A percentile compares a stretch with the other conserved stretches of the same genome.
Evolutionary conservation across 192 early-diverging fungal genomes (phyloP).

Genomic region (Coemansia erecta): DNA sequence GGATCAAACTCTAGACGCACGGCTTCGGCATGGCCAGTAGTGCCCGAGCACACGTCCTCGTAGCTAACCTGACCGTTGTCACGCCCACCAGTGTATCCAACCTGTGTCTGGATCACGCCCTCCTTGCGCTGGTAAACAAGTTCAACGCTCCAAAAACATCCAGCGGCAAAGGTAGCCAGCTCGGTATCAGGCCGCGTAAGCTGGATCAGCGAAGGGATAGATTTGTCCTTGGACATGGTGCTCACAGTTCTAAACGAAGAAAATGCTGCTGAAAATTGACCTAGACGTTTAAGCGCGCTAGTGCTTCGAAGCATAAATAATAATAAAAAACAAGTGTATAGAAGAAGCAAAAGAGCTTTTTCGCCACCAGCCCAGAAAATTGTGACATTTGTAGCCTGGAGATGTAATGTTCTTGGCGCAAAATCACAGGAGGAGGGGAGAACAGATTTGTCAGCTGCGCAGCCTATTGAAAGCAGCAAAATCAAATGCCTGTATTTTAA

Average conservation of each 20-base stretch:
- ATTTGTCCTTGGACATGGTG: conserved; percentile 14
- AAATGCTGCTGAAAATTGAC: conserved; percentile 13
- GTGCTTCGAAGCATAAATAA: too few relatives aligned
- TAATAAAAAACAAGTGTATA: too few relatives aligned
- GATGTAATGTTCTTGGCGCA: too few relatives aligned
- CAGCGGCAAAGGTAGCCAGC: conserved; percentile 84
- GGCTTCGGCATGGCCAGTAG: conserved; percentile 81
- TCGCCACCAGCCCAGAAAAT: too few relatives aligned
- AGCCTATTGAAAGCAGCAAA: too few relatives aligned
- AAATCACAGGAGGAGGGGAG: too few relatives aligned
- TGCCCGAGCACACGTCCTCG: conserved; percentile 56
- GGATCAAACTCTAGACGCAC: conserved; percentile 77
- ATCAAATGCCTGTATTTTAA: too few relatives aligned
- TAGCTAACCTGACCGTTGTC: conserved; percentile 35
- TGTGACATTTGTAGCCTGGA: too few relatives aligned
- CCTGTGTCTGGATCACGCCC: conserved; percentile 54
- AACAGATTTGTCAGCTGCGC: too few relatives aligned
- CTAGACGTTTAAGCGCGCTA: conserved; percentile 10
- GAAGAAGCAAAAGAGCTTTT: too few relatives aligned
- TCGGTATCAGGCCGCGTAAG: conserved; percentile 20
- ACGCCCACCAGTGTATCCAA: conserved; percentile 67
- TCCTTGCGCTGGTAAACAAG: conserved; percentile 48
- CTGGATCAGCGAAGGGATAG: conserved; percentile 28
- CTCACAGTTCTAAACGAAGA: conserved; percentile 19
- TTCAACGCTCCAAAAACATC: conserved; percentile 87